A percentile compares a stretch with the other conserved stretches of the same genome.
Conservation (phyloP, 2,329 filamentous ascomycete species). For the Coleophoma cylindrospora region DNA sequence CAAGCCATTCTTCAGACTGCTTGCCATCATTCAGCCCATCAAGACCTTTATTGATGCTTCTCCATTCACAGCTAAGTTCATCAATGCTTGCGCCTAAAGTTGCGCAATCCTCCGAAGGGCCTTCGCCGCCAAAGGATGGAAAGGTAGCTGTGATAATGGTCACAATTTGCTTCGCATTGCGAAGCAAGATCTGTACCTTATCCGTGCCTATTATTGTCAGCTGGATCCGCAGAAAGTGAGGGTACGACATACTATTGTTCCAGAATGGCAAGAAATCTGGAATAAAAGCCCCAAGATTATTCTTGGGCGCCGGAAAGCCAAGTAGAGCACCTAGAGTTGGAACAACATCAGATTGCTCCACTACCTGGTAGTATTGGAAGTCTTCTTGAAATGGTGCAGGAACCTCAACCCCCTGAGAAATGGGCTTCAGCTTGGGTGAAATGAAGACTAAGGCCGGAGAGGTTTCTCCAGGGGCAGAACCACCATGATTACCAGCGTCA, state of each 20-base stretch:
- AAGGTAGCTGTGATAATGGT: constrained; percentile 73
- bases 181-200: constrained; percentile 62
- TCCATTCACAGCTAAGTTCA: constrained; percentile 67
- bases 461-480: constrained; percentile 89
- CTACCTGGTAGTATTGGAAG: constrained; percentile 75
- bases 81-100: constrained; percentile 33
- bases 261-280: constrained; percentile 75
- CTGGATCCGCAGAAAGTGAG: not conserved
- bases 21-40: constrained; percentile 14
- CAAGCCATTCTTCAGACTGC: constrained; percentile 34
- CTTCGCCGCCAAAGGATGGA: constrained; percentile 39
- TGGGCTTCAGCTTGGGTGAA: constrained; percentile 69
- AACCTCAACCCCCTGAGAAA: constrained; percentile 37
- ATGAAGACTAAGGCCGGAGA: constrained; percentile 89
- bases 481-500: constrained; percentile 93
- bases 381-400: constrained; percentile 60
- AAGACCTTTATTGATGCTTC: constrained; percentile 25
- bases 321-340: constrained; percentile 84
- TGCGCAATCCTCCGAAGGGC: constrained; percentile 17
- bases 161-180: constrained; percentile 78
- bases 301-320: constrained; percentile 82
- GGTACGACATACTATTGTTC: constrained; percentile 47
- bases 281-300: constrained; percentile 86
- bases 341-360: constrained; percentile 94
- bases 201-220: constrained; percentile 35